Base-by-base conservation (phyloP, 176 grass and related monocot genomes). In the Melocanna baccifera region DNA sequence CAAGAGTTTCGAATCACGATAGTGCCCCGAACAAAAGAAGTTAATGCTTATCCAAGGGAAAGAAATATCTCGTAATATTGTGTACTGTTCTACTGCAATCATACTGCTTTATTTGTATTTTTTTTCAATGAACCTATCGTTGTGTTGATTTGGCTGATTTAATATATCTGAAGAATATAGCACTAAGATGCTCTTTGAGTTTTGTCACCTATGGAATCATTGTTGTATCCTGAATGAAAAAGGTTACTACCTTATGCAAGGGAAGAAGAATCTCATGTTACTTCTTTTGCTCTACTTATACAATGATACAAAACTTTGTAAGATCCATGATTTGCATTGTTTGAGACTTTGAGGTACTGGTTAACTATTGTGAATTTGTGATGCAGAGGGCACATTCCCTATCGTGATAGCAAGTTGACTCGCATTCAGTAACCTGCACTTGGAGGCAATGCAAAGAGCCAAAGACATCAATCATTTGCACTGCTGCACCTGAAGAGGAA, bases 371-470 rank as follows among this genome's bases (percentile, higher is more conserved):
- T 30, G 29, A 30, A 30, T 30, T 30, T 1, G 72, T 89, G 67
- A 71, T 92, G 83, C 76, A 99, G 96, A 84, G 93, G 96, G 37
- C 96, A 99, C 77, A 99, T 99, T 75, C 96, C 96, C 41, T 99
- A 99, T 66, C 96, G 96, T 65, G 96, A 99, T 76, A 99, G 96
- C 91, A 99, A 99, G 55, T 77, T 96, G 71, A 99, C 96, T 58
- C 93, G 89, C 43, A 99, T 99, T 84, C 93, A 96, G 19, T 87
- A 99, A 89, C 71, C 91, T 81, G 93, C 96, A 70, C 96, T 99
- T 91, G 96, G 96, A 87, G 96, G 96, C 79, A 99, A 99, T 55
- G 93, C n/a, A n/a, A n/a, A n/a, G n/a, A n/a, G n/a, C n/a, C 96
- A 53, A 99, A 99, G 65, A 96, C 96, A 57, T 96, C 91, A 69